Evolutionary conservation across 1,284 basidiomycete species (phyloP), one percentile per base, ranked within the genome.

Genomic region (Ceratorhiza oryzae-sativae): DNA sequence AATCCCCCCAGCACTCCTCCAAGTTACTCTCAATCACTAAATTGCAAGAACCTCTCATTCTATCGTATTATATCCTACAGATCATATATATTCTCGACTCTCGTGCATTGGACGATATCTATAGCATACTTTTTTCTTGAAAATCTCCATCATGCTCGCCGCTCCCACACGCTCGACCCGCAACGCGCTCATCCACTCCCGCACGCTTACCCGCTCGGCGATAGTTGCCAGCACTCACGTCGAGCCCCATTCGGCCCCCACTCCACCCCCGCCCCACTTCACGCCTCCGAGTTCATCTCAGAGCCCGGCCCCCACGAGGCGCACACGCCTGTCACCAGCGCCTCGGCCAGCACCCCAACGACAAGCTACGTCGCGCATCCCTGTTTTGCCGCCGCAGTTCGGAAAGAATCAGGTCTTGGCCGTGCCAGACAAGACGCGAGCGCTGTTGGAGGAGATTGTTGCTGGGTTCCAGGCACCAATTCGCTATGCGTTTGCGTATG

Each of bases 401-500:
- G 92, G 92, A n/a, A 83, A 86, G 48, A 94, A 94, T 79, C 92
- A 94, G 80, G 82, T 92, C 12, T 83, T 94, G 1, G 86, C 89
- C 0, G 91, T 94, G 4, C 84, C 90, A 8, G 88, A 90, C 78
- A 87, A 89, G 36, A 93, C 91, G 2, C 86, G 91, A 18, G 87
- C 88, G 3, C 83, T 94, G n/a, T 84, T 95, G 23, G 90, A 93
- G 78, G 83, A 84, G 70, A 90, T 95, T 72, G 88, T 94, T 56
- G 81, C 83, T 27, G 84, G 87, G 72, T 97, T 97, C 78, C 84
- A 91, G 61, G 91, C 93, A 0, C 94, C 94, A 9, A 91, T 96
- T 46, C 88, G 94, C 27, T 96, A 95, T 81, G 95, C 95, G 0
- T 95, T 96, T 78, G 95, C 94, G 0, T 97, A 97, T 79, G 95